A percentile compares a stretch with the other conserved stretches of the same genome.
phyloP scores from a whole-genome alignment of 352 stramenopile genomes.

The Pythium vanterpoolii region DNA sequence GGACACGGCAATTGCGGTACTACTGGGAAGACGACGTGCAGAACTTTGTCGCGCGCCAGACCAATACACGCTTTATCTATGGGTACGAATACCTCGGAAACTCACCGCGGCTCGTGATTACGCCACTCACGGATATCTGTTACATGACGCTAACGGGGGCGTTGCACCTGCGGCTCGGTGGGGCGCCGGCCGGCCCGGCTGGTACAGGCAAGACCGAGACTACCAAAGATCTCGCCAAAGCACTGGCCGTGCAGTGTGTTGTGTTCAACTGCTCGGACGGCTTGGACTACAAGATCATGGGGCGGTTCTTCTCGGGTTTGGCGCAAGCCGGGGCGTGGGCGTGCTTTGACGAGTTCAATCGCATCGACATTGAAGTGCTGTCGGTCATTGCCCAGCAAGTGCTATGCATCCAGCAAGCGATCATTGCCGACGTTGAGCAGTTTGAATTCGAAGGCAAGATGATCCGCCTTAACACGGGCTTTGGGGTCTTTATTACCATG shows the following conservation, averaged over 20 bases:
- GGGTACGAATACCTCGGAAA: conserved; percentile 95
- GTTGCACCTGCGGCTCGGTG: conserved; percentile 91
- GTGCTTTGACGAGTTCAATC: conserved; percentile 94
- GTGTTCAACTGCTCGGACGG: conserved; percentile 96
- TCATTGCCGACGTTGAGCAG: conserved; percentile 82
- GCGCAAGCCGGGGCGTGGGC: conserved; percentile 89
- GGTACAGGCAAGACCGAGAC: conserved; percentile 96
- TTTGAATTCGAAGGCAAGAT: conserved; percentile 94
- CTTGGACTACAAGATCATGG: conserved; percentile 98
- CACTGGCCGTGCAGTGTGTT: conserved; percentile 92
- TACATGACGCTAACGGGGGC: conserved; percentile 96
- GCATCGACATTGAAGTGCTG: conserved; percentile 93
- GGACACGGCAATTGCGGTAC: conserved; percentile 93
- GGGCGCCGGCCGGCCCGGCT: conserved; percentile 90
- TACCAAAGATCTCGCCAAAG: conserved; percentile 94
- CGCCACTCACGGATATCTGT: conserved; percentile 91
- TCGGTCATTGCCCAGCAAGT: conserved; percentile 93
- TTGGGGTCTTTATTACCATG: conserved; percentile 82
- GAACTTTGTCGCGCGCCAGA: conserved; percentile 83
- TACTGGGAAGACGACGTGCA: conserved; percentile 94
- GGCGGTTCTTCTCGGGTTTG: conserved; percentile 93
- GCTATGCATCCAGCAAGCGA: conserved; percentile 88
- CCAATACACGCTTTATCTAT: conserved; percentile 80
- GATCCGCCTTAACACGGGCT: conserved; percentile 34
- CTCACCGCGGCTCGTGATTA: conserved; percentile 86